Evolutionary conservation across 176 grass and related monocot species (phyloP).

Genomic region (Cocos nucifera): DNA sequence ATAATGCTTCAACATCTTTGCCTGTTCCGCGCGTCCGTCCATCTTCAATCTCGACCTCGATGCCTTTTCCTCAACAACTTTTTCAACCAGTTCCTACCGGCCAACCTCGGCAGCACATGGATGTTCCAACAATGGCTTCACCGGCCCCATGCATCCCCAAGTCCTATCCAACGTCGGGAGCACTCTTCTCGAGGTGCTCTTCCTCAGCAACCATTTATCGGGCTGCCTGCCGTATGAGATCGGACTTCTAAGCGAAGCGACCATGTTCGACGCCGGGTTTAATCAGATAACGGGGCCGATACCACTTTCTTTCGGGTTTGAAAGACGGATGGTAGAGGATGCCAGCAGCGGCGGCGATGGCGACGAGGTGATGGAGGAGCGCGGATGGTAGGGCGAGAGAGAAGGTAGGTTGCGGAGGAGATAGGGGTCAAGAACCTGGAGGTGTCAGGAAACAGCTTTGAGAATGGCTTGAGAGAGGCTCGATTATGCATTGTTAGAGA

Average conservation of each 20-base stretch:
- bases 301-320: slow-evolving; percentile 42
- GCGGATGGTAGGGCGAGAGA: too few species aligned
- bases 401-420: too few species aligned
- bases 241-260: slow-evolving; percentile 57
- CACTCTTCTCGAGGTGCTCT: slow-evolving; percentile 68
- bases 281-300: slow-evolving; percentile 79
- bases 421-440: too few species aligned
- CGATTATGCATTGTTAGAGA: too few species aligned
- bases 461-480: too few species aligned
- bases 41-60: slow-evolving; percentile 42
- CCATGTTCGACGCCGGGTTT: slow-evolving; percentile 79
- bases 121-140: slow-evolving; percentile 78
- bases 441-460: too few species aligned
- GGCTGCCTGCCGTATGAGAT: slow-evolving; percentile 90
- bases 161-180: slow-evolving; percentile 32
- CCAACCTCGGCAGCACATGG: slow-evolving; percentile 54
- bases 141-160: slow-evolving; percentile 43
- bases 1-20: slow-evolving; percentile 38
- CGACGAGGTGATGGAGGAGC: too few species aligned
- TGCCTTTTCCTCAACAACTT: slow-evolving; percentile 83
- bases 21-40: slow-evolving; percentile 20
- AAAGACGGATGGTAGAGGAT: too few species aligned
- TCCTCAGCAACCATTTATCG: slow-evolving; percentile 70
- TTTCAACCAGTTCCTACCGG: slow-evolving; percentile 39
- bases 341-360: too few species aligned